Conservation (phyloP, 176 grass and related monocot genomes). For the Zizania latifolia region DNA sequence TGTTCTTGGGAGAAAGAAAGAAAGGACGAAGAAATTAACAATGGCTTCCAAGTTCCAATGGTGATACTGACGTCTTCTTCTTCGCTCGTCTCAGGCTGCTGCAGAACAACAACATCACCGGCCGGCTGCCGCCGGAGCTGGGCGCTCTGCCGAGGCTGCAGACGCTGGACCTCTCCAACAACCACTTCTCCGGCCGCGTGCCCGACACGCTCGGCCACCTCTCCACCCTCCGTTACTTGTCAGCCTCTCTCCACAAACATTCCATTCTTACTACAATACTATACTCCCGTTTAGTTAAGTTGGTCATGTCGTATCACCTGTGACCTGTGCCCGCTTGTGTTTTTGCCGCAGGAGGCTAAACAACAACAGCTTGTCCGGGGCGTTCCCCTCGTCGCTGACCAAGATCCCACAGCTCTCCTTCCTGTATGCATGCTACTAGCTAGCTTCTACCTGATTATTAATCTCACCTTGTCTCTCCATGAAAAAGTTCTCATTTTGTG, state of each 20-base stretch:
- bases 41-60: too few relatives aligned
- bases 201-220: slow-evolving; percentile 61
- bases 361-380: slow-evolving; percentile 90
- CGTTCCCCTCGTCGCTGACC: slow-evolving; percentile 66
- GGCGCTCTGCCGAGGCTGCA: slow-evolving; percentile 70
- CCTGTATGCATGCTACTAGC: slow-evolving; percentile 31
- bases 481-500: slow-evolving; percentile 2
- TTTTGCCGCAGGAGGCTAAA: slow-evolving; percentile 58
- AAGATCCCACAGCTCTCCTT: slow-evolving; percentile 75
- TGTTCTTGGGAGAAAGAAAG: background rate
- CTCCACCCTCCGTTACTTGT: slow-evolving; percentile 85
- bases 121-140: slow-evolving; percentile 65
- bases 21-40: background rate
- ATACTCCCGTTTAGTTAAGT: background rate
- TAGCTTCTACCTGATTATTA: background rate
- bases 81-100: slow-evolving; percentile 42
- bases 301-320: background rate
- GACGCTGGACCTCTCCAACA: slow-evolving; percentile 93
- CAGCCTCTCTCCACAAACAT: background rate
- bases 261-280: background rate
- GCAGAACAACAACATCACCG: slow-evolving; percentile 97
- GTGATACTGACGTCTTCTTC: background rate
- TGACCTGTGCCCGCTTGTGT: background rate
- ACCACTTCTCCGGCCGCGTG: slow-evolving; percentile 69
- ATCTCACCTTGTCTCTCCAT: background rate